Evolutionary conservation across 2,329 filamentous ascomycete species (phyloP).

Genomic region (Colletotrichum sp.): DNA sequence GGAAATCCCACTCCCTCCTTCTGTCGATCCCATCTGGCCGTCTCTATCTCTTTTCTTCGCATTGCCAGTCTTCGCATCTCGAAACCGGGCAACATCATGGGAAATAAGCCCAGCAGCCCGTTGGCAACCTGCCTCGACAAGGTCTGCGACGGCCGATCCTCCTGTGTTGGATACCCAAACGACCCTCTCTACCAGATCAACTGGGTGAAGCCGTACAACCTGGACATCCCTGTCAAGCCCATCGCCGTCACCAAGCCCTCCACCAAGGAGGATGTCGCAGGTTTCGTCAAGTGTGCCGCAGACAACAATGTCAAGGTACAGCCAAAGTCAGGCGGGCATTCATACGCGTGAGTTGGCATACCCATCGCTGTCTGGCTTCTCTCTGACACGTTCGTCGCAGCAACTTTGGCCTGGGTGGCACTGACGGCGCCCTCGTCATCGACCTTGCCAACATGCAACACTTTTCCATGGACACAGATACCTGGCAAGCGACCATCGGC

Average conservation of each 20-base stretch:
- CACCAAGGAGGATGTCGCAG: constrained; percentile 58
- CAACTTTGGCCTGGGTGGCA: constrained; percentile 52
- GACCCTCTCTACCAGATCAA: constrained; percentile 47
- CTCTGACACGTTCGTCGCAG: constrained; percentile 23
- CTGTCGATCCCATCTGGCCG: not conserved
- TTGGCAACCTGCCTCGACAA: constrained; percentile 50
- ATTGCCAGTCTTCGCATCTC: not conserved
- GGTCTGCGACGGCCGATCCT: constrained; percentile 48
- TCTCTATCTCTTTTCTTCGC: not conserved
- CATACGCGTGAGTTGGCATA: constrained; percentile 54
- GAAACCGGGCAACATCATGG: constrained; percentile 38
- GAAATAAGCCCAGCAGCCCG: constrained; percentile 43
- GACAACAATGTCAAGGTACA: constrained; percentile 58
- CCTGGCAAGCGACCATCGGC: constrained; percentile 61
- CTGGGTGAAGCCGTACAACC: constrained; percentile 61
- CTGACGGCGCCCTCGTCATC: constrained; percentile 56
- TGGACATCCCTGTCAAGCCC: constrained; percentile 54
- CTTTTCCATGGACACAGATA: constrained; percentile 57
- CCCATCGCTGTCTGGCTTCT: not conserved
- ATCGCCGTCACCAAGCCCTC: constrained; percentile 61
- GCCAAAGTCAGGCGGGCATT: constrained; percentile 68
- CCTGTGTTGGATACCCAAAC: constrained; percentile 52
- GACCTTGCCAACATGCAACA: constrained; percentile 58
- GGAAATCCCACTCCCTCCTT: not conserved
- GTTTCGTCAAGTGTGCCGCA: constrained; percentile 61